Percentiles rank a stretch among this genome's conserved stretches.
Conservation (phyloP, 2,329 filamentous ascomycete species). For the Trichoderma breve region DNA sequence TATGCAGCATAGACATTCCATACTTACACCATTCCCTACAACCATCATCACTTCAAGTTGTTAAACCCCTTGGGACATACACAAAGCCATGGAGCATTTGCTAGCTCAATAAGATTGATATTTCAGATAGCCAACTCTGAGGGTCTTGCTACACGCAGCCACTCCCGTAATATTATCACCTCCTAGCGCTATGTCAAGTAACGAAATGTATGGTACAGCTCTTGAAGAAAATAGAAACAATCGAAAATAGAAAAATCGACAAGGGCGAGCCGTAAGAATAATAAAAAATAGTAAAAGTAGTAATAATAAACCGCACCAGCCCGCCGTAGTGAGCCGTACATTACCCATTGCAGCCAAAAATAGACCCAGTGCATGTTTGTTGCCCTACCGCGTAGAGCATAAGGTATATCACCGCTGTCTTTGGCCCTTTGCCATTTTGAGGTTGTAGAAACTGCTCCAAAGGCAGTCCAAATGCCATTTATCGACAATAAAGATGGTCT, state of each 20-base stretch:
- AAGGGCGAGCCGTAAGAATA: background rate
- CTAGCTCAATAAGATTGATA: background rate
- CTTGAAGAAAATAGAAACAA: background rate
- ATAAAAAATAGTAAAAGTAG: background rate
- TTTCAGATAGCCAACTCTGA: background rate
- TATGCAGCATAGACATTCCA: background rate
- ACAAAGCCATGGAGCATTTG: background rate
- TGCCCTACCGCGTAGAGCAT: background rate
- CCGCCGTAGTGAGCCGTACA: background rate
- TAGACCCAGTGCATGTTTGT: background rate
- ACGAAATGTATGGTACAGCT: slow-evolving; percentile 11
- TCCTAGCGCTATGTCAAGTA: slow-evolving; percentile 11
- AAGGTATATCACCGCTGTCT: background rate
- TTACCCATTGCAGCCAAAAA: background rate
- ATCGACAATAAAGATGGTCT: background rate
- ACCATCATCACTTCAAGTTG: background rate
- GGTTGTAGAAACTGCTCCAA: background rate
- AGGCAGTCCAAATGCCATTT: background rate
- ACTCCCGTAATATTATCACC: slow-evolving; percentile 1
- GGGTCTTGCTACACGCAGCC: no score
- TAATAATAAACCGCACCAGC: background rate
- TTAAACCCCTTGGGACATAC: background rate
- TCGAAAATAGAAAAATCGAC: background rate
- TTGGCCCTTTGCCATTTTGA: background rate
- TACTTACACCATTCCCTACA: background rate